Conservation (phyloP, 495 filamentous ascomycete genomes). For the Xylaria venustula region DNA sequence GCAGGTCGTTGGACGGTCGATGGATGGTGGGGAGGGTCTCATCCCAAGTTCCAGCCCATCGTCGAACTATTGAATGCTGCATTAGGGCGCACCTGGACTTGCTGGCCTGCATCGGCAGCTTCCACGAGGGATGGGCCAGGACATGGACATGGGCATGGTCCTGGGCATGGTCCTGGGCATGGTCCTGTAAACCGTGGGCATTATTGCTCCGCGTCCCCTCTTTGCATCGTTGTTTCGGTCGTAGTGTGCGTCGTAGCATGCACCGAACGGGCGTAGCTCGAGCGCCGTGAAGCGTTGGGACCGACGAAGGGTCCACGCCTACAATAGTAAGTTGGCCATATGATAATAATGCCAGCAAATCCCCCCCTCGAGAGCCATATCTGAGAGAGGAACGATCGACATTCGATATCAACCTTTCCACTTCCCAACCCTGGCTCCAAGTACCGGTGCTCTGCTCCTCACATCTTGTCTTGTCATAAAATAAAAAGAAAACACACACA, state of each 20-base stretch:
- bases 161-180: neutral
- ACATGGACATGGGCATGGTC: neutral
- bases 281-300: neutral
- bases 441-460: neutral
- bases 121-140: constrained; percentile 6
- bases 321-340: constrained; percentile 3
- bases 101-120: constrained; percentile 17
- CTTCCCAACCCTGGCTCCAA: neutral
- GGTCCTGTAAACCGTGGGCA: neutral
- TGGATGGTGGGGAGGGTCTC: constrained; percentile 9
- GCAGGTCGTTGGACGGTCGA: constrained; percentile 13
- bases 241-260: neutral
- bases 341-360: constrained; percentile 20
- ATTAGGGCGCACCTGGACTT: constrained; percentile 18
- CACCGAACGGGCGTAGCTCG: constrained; percentile 8
- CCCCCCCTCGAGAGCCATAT: neutral
- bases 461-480: neutral
- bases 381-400: constrained; percentile 15
- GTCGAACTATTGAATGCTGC: constrained; percentile 18
- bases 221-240: constrained; percentile 9
- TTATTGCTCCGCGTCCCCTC: constrained; percentile 16
- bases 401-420: constrained; percentile 11
- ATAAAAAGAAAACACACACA: neutral
- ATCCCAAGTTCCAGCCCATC: constrained; percentile 15
- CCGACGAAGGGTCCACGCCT: constrained; percentile 7